These are phyloP conservation scores for Rosa rugosa DNA, from an alignment of 306 rosid genomes.

Conservation along the genomic window DNA sequence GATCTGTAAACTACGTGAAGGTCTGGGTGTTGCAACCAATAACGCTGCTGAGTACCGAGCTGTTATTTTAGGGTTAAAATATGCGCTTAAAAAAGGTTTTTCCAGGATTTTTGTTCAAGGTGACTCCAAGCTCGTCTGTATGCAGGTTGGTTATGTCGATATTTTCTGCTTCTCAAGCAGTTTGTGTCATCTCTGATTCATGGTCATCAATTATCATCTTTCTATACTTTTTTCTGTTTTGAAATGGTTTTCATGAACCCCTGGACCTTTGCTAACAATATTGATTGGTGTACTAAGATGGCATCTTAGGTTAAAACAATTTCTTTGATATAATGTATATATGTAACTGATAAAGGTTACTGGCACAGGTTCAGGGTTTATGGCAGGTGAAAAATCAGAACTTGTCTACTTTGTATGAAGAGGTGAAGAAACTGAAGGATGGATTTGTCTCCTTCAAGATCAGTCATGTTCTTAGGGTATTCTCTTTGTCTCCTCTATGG, in stretches of 20 bases:
- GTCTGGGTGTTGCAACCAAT: constrained; percentile 69
- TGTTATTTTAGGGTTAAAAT: constrained; percentile 75
- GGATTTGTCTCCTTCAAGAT: constrained; percentile 71
- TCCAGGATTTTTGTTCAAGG: constrained; percentile 58
- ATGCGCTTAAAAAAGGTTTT: constrained; percentile 81
- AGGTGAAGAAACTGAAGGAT: constrained; percentile 71
- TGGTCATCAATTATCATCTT: not conserved
- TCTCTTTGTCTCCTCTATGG: not conserved
- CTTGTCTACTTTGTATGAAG: constrained; percentile 51
- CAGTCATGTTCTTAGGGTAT: constrained; percentile 82
- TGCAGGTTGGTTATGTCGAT: constrained; percentile 63
- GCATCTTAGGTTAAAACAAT: not conserved
- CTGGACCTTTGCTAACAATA: not conserved
- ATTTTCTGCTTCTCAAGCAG: not conserved
- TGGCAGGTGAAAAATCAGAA: constrained; percentile 73
- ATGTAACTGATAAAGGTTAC: constrained; percentile 14
- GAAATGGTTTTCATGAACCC: not conserved
- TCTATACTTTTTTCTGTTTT: not conserved
- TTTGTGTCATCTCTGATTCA: not conserved
- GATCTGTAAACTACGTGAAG: constrained; percentile 88
- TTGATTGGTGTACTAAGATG: not conserved
- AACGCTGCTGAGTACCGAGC: constrained; percentile 96
- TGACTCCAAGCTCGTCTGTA: constrained; percentile 92
- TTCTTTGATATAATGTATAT: not conserved
- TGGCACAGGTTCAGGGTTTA: constrained; percentile 73